These are phyloP conservation scores for Stagonosporopsis tanaceti DNA, from an alignment of 2,329 filamentous ascomycete species.

Conservation along the genomic window DNA sequence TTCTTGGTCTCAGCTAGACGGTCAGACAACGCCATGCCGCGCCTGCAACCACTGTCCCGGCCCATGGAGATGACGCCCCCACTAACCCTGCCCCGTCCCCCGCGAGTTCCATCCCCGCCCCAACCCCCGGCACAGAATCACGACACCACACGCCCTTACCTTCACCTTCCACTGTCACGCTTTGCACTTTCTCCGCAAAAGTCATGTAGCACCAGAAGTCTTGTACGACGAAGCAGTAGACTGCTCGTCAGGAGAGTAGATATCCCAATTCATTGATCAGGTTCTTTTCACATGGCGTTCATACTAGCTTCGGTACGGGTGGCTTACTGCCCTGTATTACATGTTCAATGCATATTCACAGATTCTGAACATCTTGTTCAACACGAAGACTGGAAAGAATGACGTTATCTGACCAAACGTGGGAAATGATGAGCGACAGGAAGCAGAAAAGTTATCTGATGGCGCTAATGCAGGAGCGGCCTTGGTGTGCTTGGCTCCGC, in stretches of 20 bases:
- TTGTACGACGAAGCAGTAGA: constrained; percentile 36
- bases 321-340: not conserved
- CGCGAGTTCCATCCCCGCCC: constrained; percentile 19
- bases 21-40: not conserved
- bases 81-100: constrained; percentile 10
- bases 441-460: constrained; percentile 10
- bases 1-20: not conserved
- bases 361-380: not conserved
- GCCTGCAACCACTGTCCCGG: not conserved
- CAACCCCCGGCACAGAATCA: constrained; percentile 21
- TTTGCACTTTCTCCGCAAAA: constrained; percentile 40
- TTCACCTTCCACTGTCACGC: constrained; percentile 27
- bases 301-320: constrained; percentile 16
- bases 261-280: constrained; percentile 28
- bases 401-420: not conserved
- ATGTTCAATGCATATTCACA: constrained; percentile 13
- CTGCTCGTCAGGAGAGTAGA: constrained; percentile 39
- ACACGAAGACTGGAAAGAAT: not conserved
- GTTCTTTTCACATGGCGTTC: constrained; percentile 20
- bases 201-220: constrained; percentile 46
- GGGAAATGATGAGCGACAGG: constrained; percentile 1
- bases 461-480: constrained; percentile 20
- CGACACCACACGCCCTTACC: constrained; percentile 23
- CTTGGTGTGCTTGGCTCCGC: constrained; percentile 12
- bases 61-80: constrained; percentile 9